Base-by-base conservation (phyloP, 768 basidiomycete species). In the Rickenella mellea region DNA sequence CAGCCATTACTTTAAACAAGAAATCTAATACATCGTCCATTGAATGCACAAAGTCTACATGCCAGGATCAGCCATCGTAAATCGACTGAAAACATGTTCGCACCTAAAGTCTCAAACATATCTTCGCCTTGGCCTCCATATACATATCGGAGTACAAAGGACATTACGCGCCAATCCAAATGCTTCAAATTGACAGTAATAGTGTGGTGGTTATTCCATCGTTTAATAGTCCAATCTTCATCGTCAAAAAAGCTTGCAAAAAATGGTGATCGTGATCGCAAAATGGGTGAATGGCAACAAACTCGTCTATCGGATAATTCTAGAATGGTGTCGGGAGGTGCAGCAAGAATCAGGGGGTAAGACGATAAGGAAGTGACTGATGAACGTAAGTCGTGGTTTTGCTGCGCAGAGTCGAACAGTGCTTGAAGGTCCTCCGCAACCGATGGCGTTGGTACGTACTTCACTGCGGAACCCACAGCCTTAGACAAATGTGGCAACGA, bases 201-300 rank as follows among this genome's bases (percentile, higher is more conserved):
- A 9, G 69, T 62, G 1, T 80, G 83, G 5, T 64, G 54, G 51
- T 55, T 14, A 41, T 57, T 46, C 68, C 78, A 74, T 22, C 91
- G 70, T 27, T 69, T 66, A 20, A 42, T 53, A 10, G 86, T 87
- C 93, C 96, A 99, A 26, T 77, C 86, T 12, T 68, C 63, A 51
- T 91, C 80, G 30, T 78, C 77, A 57, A 94, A 91, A 61, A 99
- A 83, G 25, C 74, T 74, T 8, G 77, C 65, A 55, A 99, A 97
- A 52, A 96, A 83, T 2, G 75, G 71, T 19, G 84, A 91, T 1
- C 93, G 75, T 0, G 89, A 76, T 9, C 89, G 73, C n/a, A 99
- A 69, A 14, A 97, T 58, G 8, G 67, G 56, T 0, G 91, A 90
- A 55, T 94, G 82, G 2, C 74, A 74, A 38, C 56, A 61, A 6